Base-by-base conservation (phyloP, 345 rosid species). In the Odontarrhena argentea region DNA sequence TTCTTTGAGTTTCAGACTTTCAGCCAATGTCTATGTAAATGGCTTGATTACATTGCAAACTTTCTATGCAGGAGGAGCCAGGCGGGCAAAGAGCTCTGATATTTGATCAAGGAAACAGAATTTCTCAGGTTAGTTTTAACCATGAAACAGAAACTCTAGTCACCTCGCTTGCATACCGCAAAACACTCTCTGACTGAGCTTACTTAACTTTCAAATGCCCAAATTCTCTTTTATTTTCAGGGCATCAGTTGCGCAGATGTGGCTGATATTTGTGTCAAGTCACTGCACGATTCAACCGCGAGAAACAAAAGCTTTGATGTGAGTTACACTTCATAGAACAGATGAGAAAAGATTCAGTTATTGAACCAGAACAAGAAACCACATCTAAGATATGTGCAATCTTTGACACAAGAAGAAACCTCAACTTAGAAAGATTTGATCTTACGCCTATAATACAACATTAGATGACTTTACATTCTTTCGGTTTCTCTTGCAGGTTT, bases 291-390 rank as follows among this genome's bases (percentile, higher is more conserved):
- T 74, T 78, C 96, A 54, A 87, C 93, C 4, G 96, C 98, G 56
- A 84, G 96, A 75, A 92, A 92, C 80, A 92, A 89, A 84, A 89
- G 98, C 81, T 92, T 92, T 60, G 96, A 92, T 70, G 98, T 81
- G 68, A 70, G 96, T 81, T 10, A 22, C 49, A 35, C 13, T 8
- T 13, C n/a, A 45, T 26, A 3, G 25, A 46, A 47, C 25, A 59
- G 2, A 13, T 15, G 14, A 22, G 7, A 36, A 22, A 24, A 7
- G 2, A 12, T 45, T 10, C 11, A 13, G 6, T 25, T 4, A 0
- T 44, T 10, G 50, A 18, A 11, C 3, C 13, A 15, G 30, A 15
- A 32, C 0, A 34, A 46, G 42, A 46, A 28, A 44, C 43, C 46
- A 66, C 15, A 58, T 41, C 11, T 43, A 34, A 26, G 9, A 63